Evolutionary conservation across 73 alveolate genomes (phyloP).

Genomic region (Tetrahymena borealis): DNA sequence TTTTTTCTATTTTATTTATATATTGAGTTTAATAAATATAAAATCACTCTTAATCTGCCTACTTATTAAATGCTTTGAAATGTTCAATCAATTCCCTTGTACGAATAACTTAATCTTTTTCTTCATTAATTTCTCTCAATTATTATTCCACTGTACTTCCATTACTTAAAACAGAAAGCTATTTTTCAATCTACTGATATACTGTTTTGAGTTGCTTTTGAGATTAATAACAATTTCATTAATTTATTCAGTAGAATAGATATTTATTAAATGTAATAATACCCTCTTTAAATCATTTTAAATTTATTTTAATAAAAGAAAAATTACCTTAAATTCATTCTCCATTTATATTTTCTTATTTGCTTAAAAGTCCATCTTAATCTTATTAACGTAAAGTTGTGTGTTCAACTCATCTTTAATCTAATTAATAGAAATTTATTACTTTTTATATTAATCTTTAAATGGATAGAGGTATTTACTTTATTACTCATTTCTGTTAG

Average conservation of each 20-base stretch:
- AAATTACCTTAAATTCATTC: neutral
- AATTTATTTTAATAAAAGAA: neutral
- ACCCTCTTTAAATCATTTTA: too few species aligned
- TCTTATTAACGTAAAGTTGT: neutral
- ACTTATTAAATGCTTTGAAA: neutral
- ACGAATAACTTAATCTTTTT: neutral
- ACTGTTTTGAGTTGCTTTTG: neutral
- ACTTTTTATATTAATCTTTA: neutral
- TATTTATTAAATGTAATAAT: too few species aligned
- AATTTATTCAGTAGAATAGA: too few species aligned
- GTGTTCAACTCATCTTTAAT: neutral
- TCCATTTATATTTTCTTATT: neutral
- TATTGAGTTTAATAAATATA: neutral
- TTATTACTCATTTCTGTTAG: neutral
- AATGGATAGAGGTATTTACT: neutral
- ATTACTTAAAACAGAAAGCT: neutral
- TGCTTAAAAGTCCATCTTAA: neutral
- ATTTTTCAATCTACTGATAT: neutral
- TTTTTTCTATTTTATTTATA: neutral
- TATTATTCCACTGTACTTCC: neutral
- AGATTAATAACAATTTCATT: too few species aligned
- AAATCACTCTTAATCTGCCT: neutral
- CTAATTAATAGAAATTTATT: neutral
- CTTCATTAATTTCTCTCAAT: neutral
- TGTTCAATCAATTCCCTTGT: neutral